phyloP scores from a whole-genome alignment of 2,329 filamentous ascomycete species.

The Nothophoma quercina region DNA sequence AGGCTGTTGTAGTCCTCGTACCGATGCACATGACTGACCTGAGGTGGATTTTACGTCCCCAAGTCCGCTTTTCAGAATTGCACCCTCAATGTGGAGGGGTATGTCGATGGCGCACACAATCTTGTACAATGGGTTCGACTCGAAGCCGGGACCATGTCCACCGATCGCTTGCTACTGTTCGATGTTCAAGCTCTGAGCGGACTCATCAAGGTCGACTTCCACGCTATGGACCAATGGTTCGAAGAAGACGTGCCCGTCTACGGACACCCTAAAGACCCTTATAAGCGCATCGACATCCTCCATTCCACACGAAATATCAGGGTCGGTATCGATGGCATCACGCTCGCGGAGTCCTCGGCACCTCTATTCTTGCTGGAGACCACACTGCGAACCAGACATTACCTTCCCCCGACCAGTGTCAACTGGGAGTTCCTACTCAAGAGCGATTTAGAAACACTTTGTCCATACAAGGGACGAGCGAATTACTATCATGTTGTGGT shows the following conservation, averaged over 20 bases:
- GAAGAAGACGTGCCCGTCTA: conserved; percentile 68
- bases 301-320: conserved; percentile 62
- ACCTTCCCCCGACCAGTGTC: conserved; percentile 63
- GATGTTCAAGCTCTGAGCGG: conserved; percentile 31
- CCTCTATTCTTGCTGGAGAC: conserved; percentile 68
- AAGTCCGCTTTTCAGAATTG: conserved; percentile 24
- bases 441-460: conserved; percentile 63
- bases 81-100: no score
- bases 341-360: conserved; percentile 55
- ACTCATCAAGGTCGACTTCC: conserved; percentile 44
- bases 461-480: conserved; percentile 73
- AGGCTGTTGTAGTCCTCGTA: not conserved
- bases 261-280: conserved; percentile 72
- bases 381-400: conserved; percentile 65
- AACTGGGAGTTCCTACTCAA: conserved; percentile 56
- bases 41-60: conserved; percentile 41
- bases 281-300: conserved; percentile 69
- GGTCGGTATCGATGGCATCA: conserved; percentile 57
- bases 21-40: not conserved
- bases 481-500: conserved; percentile 67
- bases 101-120: conserved; percentile 30
- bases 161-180: conserved; percentile 40
- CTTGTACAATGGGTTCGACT: no score
- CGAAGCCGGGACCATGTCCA: conserved; percentile 25
- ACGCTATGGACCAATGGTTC: conserved; percentile 55